Evolutionary conservation across 495 filamentous ascomycete genomes (phyloP), one percentile per base, ranked within the genome.

Genomic region (Bombardia bombarda): DNA sequence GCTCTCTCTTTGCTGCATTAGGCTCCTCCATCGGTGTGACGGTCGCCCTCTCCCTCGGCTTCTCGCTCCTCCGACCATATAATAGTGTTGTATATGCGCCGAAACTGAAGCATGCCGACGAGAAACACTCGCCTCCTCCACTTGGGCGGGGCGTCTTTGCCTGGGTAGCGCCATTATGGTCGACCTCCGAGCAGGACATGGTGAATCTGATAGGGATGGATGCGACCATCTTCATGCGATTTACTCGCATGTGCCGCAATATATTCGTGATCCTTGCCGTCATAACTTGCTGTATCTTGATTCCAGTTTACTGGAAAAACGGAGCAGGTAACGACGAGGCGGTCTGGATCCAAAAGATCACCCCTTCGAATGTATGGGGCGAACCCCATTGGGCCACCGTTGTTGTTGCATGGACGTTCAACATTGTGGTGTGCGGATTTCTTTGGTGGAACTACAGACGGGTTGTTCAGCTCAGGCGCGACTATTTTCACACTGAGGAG

Each of bases 11-110:
- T 61, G 80, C 87, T 44, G 86, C 89, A 20, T 63, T 95, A n/a
- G 83, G 69, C 34, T 88, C 85, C 24, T 90, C 92, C n/a, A 41
- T 95, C 32, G 82, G 75, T 40, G 67, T 87, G 48, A 84, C 87
- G 19, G 43, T 78, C 47, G 52, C 81, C 45, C 82, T 95, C 49
- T 75, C 85, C 41, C 51, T 94, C 42, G 63, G 77, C 53, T 98
- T 96, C 73, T 95, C 84, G 55, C 67, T 94, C 44, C 71, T 98
- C 35, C 84, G 93, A 47, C 92, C 93, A 4, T 87, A 87, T 58
- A 89, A 97, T 57, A 80, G 77, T 32, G 70, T 87, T 50, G 88
- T 97, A 32, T 98, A 98, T 62, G 90, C 93, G 4, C 92, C 92
- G 28, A 93, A 95, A 53, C 72, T 93, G 47, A 93, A 92, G 54